Evolutionary conservation across 1,139 yeast genomes (phyloP), one percentile per base, ranked within the genome.

Genomic region (Candida labiduridarum): DNA sequence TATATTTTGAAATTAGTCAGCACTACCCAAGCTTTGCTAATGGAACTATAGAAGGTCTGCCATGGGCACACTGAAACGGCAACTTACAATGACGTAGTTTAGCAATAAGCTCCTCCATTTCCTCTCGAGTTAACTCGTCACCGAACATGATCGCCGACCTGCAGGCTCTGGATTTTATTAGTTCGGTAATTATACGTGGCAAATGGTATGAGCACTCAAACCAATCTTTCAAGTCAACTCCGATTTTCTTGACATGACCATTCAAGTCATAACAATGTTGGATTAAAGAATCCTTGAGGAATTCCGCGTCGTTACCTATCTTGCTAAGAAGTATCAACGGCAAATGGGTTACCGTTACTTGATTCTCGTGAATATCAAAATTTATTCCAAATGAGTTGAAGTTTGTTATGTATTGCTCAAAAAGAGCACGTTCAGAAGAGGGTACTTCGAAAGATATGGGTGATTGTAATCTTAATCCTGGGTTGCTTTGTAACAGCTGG

Each of bases 41-140:
- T 0, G 95, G 92, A 0, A 83, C 78, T 12, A 87, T 66, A 0
- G 92, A 80, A 0, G 96, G 96, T 48, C 96, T 66, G 0, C 96
- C 96, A 65, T 90, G 96, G 0, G 96, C 96, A 71, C 96, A 90
- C 50, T 80, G 84, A 56, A 88, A 87, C 0, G 96, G 96, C 14
- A 77, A 65, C 15, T 67, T 60, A 59, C 96, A 89, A 2, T 52
- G 40, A 0, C 72, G 58, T 25, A 89, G 69, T 1, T 67, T 55
- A 0, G 50, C 44, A 0, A 89, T 58, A 44, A 88, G 58, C 0
- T 59, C 44, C 2, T 59, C 52, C 70, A 90, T 85, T 49, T 83
- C 79, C 0, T 52, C 54, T 1, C 44, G 49, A 0, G 72, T 59
- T 38, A 90, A 62, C 1, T 51, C 47, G 44, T 83, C 84, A 0